Evolutionary conservation across 306 rosid genomes (phyloP).

Genomic region (Begonia fuchsioides): DNA sequence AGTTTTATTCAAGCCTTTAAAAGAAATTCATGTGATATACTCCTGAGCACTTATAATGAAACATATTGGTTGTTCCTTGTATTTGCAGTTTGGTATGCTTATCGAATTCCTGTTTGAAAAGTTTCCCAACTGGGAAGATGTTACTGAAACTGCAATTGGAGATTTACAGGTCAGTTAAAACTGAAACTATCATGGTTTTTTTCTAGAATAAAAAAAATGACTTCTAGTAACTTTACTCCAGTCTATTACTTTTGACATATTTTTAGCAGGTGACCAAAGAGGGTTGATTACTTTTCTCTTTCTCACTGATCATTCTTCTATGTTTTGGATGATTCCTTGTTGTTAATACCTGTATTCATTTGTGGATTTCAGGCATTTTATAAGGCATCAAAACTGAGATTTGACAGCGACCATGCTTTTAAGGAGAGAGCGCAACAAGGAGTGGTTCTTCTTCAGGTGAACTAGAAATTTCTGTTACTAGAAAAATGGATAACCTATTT

Average conservation of each 20-base stretch:
- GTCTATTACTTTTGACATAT: too few relatives aligned
- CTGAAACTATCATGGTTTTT: constrained; percentile 4
- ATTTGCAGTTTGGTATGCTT: constrained; percentile 92
- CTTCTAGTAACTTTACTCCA: not conserved
- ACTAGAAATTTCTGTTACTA: not conserved
- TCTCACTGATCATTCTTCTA: too few relatives aligned
- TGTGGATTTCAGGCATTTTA: constrained; percentile 47
- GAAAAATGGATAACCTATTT: too few relatives aligned
- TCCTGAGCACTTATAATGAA: too few relatives aligned
- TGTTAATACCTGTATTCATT: not conserved
- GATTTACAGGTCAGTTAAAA: constrained; percentile 70
- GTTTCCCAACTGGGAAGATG: constrained; percentile 57
- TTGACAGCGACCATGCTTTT: constrained; percentile 68
- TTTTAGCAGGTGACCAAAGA: too few relatives aligned
- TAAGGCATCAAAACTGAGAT: constrained; percentile 76
- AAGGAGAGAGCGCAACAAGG: constrained; percentile 83
- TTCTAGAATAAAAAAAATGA: not conserved
- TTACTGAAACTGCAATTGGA: constrained; percentile 59
- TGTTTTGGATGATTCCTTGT: not conserved
- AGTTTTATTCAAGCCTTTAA: too few relatives aligned
- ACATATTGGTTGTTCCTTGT: constrained; percentile 4
- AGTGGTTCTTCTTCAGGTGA: constrained; percentile 83
- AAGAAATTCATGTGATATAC: too few relatives aligned
- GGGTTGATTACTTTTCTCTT: too few relatives aligned
- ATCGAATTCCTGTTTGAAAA: constrained; percentile 74